phyloP scores from a whole-genome alignment of 768 basidiomycete species.

The Tricholoma sp. region DNA sequence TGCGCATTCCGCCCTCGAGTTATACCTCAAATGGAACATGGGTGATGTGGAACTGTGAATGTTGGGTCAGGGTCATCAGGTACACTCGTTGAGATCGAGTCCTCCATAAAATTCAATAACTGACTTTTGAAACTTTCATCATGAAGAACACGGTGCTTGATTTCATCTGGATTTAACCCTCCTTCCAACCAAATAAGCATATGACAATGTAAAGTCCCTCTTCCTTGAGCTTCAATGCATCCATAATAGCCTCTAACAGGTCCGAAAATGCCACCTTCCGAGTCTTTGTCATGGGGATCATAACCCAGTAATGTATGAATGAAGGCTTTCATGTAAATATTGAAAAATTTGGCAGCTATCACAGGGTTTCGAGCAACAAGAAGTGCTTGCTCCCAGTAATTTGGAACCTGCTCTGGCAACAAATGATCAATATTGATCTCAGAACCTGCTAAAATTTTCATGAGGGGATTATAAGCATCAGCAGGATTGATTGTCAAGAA shows the following conservation, averaged over 20 bases:
- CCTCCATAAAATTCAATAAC: slow-evolving; percentile 23
- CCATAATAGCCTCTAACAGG: slow-evolving; percentile 32
- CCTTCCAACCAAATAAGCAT: slow-evolving; percentile 35
- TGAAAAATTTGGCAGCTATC: slow-evolving; percentile 37
- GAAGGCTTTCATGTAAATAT: slow-evolving; percentile 34
- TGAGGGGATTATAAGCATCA: slow-evolving; percentile 37
- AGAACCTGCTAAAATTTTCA: slow-evolving; percentile 32
- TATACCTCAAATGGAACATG: slow-evolving; percentile 12
- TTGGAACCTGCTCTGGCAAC: slow-evolving; percentile 18
- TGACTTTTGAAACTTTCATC: slow-evolving; percentile 15
- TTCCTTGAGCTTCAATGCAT: slow-evolving; percentile 27
- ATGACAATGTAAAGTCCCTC: slow-evolving; percentile 34
- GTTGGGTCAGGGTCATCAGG: slow-evolving; percentile 14
- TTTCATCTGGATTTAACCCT: slow-evolving; percentile 20
- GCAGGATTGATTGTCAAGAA: slow-evolving; percentile 44
- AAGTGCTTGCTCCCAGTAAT: slow-evolving; percentile 26
- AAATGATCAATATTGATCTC: slow-evolving; percentile 32
- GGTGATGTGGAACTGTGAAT: slow-evolving; percentile 12
- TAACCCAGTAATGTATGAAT: slow-evolving; percentile 23
- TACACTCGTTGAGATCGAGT: slow-evolving; percentile 21
- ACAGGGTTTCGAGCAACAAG: slow-evolving; percentile 35
- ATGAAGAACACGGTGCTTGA: slow-evolving; percentile 5
- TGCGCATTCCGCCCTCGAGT: not conserved
- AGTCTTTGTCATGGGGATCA: slow-evolving; percentile 5
- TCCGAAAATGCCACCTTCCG: slow-evolving; percentile 28